Base-by-base conservation (phyloP, 2,329 filamentous ascomycete genomes). In the Pseudomassariella vexata region DNA sequence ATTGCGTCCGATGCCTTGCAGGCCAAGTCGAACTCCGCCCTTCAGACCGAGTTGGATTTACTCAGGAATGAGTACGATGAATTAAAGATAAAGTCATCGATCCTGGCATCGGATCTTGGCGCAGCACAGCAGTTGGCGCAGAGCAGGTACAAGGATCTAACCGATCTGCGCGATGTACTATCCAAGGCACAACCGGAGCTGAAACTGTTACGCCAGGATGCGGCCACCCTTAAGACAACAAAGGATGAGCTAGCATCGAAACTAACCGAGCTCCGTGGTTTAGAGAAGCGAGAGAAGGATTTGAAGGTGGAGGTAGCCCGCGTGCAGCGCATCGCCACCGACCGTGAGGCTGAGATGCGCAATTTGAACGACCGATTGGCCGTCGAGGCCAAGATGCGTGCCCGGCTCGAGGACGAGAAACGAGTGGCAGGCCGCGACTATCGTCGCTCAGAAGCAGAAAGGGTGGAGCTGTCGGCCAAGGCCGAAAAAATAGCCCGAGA, bases 121-220 rank as follows among this genome's bases (percentile, higher is more conserved):
- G 88, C 88, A 3, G 83, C 89, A 0, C 81, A 95, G 53, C 79
- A 94, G 57, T 72, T 96, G 9, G 87, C 92, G 0, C 82, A 94
- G 39, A 82, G 76, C 11, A 74, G 92, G 19, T 96, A 88, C 65
- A 94, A 88, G 56, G 89, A 96, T 38, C 65, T 95, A 2, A 81
- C 80, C 0, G 85, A 94, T 18, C 65, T 95, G 27, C 75, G 82
- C 14, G 84, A 90, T 39, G 68, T 89, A 3, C 59, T 95, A 19
- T 81, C 88, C 44, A 94, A 92, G 54, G 75, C 84, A 1, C 89
- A 95, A 50, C 84, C 87, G 0, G 90, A 98, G 57, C 65, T 96
- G 16, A 83, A 82, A 53, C 80, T 66, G 26, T 68, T 96, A 14
- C 78, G 86, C 6, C 77, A 81, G 29, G 89, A 96, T 47, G 80